Conservation (phyloP, 139 green algal species). For the Picochlorum sp. region DNA sequence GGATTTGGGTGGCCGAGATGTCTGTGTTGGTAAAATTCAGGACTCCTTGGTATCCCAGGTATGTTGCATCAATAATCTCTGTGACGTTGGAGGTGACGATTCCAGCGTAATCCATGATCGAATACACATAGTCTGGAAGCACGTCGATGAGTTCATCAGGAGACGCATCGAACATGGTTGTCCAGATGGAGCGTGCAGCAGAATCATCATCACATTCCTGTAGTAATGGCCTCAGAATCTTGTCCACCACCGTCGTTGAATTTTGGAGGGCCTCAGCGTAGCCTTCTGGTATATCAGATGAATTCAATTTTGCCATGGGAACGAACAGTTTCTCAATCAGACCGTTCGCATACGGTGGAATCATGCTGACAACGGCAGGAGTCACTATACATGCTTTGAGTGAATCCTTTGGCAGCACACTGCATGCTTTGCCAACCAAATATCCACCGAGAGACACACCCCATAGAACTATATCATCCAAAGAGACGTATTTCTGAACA, state of each 20-base stretch:
- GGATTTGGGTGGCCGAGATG: background rate
- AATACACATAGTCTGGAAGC: background rate
- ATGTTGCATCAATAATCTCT: background rate
- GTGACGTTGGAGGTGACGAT: background rate
- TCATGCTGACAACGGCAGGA: background rate
- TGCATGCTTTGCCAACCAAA: background rate
- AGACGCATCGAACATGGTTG: background rate
- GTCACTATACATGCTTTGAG: background rate
- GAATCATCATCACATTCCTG: background rate
- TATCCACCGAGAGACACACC: background rate
- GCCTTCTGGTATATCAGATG: background rate
- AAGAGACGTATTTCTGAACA: background rate
- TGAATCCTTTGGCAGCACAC: background rate
- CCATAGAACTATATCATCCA: background rate
- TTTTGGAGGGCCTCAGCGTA: background rate
- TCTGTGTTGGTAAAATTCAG: conserved; percentile 1
- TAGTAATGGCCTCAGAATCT: background rate
- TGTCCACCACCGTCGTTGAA: background rate
- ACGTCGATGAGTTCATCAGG: background rate
- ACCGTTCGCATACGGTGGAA: background rate
- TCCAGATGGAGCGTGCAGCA: background rate
- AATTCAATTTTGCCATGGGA: background rate
- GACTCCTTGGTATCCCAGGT: background rate
- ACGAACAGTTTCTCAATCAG: background rate
- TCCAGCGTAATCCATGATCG: background rate